Conservation (phyloP, 306 rosid genomes). For the Pyrus bretschneideri region DNA sequence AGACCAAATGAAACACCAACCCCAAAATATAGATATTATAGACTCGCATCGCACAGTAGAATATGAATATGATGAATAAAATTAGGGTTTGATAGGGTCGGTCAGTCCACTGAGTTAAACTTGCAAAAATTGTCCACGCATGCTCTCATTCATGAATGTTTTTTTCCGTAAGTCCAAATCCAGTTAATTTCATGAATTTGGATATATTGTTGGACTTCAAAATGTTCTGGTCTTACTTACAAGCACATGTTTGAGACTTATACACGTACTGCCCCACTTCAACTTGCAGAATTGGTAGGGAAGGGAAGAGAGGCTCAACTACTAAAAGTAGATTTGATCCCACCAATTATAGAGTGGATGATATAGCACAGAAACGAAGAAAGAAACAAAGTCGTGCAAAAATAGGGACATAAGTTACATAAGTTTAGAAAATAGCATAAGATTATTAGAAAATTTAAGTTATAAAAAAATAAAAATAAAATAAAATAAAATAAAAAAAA, state of each 20-base stretch:
- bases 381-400: not conserved
- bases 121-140: not conserved
- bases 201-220: conserved; percentile 1
- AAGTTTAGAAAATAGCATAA: not conserved
- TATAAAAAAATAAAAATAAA: not conserved
- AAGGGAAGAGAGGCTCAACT: not conserved
- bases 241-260: conserved; percentile 19
- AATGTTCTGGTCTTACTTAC: conserved; percentile 6
- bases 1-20: conserved; percentile 9
- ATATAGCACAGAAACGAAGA: not conserved
- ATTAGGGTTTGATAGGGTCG: not conserved
- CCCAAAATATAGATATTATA: not conserved
- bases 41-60: not conserved
- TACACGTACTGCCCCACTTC: not conserved
- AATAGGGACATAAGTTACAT: not conserved
- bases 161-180: conserved; percentile 8
- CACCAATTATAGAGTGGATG: not conserved
- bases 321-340: not conserved
- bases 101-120: conserved; percentile 15
- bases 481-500: no score
- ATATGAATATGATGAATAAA: no score
- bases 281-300: not conserved
- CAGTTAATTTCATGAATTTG: not conserved
- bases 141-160: conserved; percentile 10
- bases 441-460: no score